These are phyloP conservation scores for Calvatia gigantea DNA, from an alignment of 768 basidiomycete genomes.

Conservation along the genomic window DNA sequence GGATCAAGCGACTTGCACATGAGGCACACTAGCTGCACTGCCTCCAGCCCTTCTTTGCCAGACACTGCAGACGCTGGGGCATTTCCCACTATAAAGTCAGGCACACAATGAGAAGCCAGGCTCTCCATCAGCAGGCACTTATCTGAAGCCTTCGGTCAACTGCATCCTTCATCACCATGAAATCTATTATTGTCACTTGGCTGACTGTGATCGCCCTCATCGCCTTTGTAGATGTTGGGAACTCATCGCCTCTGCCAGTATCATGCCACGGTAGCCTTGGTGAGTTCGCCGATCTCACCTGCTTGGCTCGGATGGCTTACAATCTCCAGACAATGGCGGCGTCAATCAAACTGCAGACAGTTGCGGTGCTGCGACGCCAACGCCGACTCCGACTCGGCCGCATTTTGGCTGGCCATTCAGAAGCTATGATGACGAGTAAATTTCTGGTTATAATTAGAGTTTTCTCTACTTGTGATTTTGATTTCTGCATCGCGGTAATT, in stretches of 20 bases:
- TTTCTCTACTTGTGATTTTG: too few relatives aligned
- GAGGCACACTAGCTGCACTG: not conserved
- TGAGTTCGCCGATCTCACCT: not conserved
- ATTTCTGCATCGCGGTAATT: too few relatives aligned
- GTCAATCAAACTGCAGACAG: too few relatives aligned
- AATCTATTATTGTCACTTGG: not conserved
- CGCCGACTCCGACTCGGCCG: not conserved
- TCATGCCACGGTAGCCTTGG: not conserved
- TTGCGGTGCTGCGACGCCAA: not conserved
- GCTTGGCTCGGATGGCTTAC: too few relatives aligned
- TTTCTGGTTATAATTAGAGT: too few relatives aligned
- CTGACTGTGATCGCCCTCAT: not conserved
- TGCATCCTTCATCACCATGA: not conserved
- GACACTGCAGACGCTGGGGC: too few relatives aligned
- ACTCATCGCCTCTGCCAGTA: not conserved
- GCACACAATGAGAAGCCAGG: not conserved
- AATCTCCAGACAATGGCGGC: too few relatives aligned
- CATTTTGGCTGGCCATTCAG: constrained; percentile 2
- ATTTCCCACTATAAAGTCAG: too few relatives aligned
- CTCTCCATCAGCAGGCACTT: not conserved
- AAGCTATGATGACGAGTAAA: constrained; percentile 1
- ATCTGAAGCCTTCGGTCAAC: too few relatives aligned
- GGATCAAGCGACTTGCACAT: too few relatives aligned
- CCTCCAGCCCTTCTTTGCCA: too few relatives aligned
- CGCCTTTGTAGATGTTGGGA: not conserved